A percentile compares a stretch with the other conserved stretches of the same genome.
Conservation (phyloP, 2,329 filamentous ascomycete genomes). For the Fonsecaea multimorphosa region DNA sequence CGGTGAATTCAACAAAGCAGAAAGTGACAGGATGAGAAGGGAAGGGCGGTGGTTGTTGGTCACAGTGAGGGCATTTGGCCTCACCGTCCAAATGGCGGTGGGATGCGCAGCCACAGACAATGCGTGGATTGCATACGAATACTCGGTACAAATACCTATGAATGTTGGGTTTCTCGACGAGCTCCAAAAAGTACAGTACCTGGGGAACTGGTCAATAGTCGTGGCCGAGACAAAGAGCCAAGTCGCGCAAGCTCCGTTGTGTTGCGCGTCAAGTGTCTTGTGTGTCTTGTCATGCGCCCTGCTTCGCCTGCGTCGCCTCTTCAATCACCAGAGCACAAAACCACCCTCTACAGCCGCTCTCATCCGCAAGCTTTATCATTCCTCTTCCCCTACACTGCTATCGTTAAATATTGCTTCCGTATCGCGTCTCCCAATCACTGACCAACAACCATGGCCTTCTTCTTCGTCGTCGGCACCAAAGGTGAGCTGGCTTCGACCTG, state of each 20-base stretch:
- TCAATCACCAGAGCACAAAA: slow-evolving; percentile 2
- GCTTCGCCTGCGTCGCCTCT: neutral
- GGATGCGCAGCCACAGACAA: neutral
- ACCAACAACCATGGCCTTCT: slow-evolving; percentile 33
- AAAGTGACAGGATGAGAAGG: neutral
- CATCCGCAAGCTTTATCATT: neutral
- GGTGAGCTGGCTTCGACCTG: slow-evolving; percentile 15
- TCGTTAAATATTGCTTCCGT: neutral
- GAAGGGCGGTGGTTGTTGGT: neutral
- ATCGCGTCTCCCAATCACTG: neutral
- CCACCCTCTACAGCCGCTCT: neutral
- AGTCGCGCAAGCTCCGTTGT: slow-evolving; percentile 5
- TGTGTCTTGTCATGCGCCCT: too few species aligned
- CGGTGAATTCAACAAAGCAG: neutral
- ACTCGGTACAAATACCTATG: too few species aligned
- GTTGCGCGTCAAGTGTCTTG: too few species aligned
- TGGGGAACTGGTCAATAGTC: too few species aligned
- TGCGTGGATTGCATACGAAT: neutral
- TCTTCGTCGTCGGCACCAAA: slow-evolving; percentile 37
- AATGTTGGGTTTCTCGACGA: too few species aligned
- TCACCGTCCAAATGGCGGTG: neutral
- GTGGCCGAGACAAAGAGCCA: neutral
- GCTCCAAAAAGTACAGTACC: too few species aligned
- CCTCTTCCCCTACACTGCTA: slow-evolving; percentile 1
- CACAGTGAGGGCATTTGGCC: neutral